Evolutionary conservation across 2,329 filamentous ascomycete genomes (phyloP).

Genomic region (Coleophoma eucalyptorum): DNA sequence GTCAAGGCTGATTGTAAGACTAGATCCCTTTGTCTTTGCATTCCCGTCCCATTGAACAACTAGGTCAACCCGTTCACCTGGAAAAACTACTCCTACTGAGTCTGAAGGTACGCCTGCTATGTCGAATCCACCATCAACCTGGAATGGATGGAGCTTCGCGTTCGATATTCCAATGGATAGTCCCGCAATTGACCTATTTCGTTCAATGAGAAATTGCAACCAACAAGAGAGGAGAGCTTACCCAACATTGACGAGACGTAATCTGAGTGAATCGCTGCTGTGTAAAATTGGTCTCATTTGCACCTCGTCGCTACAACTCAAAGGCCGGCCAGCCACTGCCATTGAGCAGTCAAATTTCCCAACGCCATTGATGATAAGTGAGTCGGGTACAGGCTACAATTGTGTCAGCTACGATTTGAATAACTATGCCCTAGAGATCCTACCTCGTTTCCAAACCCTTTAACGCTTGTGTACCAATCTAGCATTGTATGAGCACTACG

Average conservation of each 20-base stretch:
- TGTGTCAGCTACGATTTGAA: not conserved
- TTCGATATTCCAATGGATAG: constrained; percentile 10
- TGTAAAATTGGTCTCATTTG: constrained; percentile 22
- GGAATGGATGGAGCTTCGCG: constrained; percentile 8
- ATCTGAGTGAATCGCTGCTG: constrained; percentile 17
- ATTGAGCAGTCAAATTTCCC: constrained; percentile 41
- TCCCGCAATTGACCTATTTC: constrained; percentile 8
- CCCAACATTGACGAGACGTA: constrained; percentile 39
- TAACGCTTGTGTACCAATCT: constrained; percentile 37
- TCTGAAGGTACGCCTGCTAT: constrained; percentile 18
- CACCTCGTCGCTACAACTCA: constrained; percentile 33
- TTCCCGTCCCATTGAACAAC: constrained; percentile 5
- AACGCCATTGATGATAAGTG: constrained; percentile 40
- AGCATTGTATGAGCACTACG: constrained; percentile 34
- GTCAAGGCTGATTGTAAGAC: constrained; percentile 26
- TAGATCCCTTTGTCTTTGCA: not conserved
- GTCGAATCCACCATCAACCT: constrained; percentile 34
- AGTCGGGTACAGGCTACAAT: constrained; percentile 41
- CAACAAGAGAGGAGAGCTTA: too few relatives aligned
- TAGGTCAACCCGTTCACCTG: constrained; percentile 39
- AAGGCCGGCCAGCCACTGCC: constrained; percentile 37
- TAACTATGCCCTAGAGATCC: not conserved
- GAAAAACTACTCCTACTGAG: constrained; percentile 30
- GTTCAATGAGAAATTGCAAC: too few relatives aligned
- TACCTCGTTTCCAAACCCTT: constrained; percentile 39